Evolutionary conservation across 768 basidiomycete genomes (phyloP).

Genomic region (Phallus indusiatus): DNA sequence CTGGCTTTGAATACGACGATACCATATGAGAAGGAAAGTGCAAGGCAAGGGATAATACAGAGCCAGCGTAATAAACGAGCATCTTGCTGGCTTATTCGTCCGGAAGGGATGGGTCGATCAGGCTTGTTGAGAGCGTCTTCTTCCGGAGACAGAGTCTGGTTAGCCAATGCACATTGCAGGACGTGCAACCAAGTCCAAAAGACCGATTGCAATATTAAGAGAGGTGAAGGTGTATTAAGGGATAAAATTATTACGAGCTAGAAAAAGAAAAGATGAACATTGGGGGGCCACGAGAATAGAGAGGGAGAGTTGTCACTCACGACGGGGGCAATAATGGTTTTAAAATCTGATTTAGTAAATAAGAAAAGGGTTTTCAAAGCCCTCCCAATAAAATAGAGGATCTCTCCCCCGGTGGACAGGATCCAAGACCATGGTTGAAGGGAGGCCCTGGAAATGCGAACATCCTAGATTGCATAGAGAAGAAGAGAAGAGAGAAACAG

Average conservation of each 20-base stretch:
- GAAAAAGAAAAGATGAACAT: not conserved
- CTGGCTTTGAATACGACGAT: slow-evolving; percentile 24
- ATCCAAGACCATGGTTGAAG: not conserved
- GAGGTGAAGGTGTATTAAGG: not conserved
- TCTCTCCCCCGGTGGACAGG: not conserved
- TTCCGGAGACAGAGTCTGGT: slow-evolving; percentile 31
- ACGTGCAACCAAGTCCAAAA: slow-evolving; percentile 39
- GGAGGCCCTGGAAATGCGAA: not conserved
- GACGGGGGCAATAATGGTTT: slow-evolving; percentile 37
- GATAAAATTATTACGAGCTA: not conserved
- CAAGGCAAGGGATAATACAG: slow-evolving; percentile 25
- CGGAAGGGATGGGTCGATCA: slow-evolving; percentile 35
- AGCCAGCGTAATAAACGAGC: slow-evolving; percentile 30
- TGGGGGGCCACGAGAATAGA: not conserved
- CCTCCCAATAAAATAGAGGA: not conserved
- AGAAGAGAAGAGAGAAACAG: not conserved
- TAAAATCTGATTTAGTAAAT: slow-evolving; percentile 33
- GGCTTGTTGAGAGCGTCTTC: slow-evolving; percentile 39
- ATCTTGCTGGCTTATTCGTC: slow-evolving; percentile 27
- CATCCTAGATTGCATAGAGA: not conserved
- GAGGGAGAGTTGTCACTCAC: slow-evolving; percentile 20
- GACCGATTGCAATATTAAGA: slow-evolving; percentile 19
- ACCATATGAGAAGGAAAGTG: slow-evolving; percentile 26
- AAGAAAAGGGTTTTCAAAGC: slow-evolving; percentile 7
- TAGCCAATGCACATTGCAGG: slow-evolving; percentile 35